Evolutionary conservation across 768 basidiomycete genomes (phyloP).

Genomic region (Podaxis sp.): DNA sequence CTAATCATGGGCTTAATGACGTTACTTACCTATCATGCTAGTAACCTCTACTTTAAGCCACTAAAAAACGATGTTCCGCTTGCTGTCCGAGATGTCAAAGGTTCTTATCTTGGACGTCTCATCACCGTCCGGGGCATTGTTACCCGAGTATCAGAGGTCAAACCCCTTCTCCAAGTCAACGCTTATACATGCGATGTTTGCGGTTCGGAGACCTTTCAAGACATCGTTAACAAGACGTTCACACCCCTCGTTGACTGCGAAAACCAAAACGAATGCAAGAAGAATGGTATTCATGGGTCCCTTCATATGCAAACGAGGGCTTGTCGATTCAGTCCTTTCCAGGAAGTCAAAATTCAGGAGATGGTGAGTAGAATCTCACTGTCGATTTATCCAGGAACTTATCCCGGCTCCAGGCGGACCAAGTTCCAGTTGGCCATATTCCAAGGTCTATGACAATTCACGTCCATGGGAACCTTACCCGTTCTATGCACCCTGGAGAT

Average conservation of each 20-base stretch:
- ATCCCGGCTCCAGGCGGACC: constrained; percentile 71
- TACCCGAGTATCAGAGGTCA: constrained; percentile 98
- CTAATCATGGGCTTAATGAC: neutral
- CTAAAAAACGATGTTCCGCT: constrained; percentile 72
- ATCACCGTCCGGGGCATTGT: constrained; percentile 98
- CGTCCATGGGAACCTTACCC: constrained; percentile 85
- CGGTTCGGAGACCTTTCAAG: constrained; percentile 98
- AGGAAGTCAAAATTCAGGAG: constrained; percentile 98
- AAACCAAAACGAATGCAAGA: constrained; percentile 81
- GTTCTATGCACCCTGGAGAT: constrained; percentile 93
- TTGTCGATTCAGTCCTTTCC: constrained; percentile 95
- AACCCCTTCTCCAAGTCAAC: constrained; percentile 94
- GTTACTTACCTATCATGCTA: constrained; percentile 29
- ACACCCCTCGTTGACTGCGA: constrained; percentile 87
- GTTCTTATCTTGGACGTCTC: constrained; percentile 82
- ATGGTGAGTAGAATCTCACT: constrained; percentile 60
- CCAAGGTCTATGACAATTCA: constrained; percentile 99
- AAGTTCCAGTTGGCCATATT: constrained; percentile 99
- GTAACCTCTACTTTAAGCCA: constrained; percentile 94
- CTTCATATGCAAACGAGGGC: constrained; percentile 99
- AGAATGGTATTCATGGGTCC: constrained; percentile 84
- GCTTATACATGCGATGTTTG: constrained; percentile 99
- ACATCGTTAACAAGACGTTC: constrained; percentile 90
- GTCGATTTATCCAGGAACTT: constrained; percentile 6
- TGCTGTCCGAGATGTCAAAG: constrained; percentile 91